A percentile compares a stretch with the other conserved stretches of the same genome.
Conservation (phyloP, 805 yeast species). For the Hagleromyces aurorensis region DNA sequence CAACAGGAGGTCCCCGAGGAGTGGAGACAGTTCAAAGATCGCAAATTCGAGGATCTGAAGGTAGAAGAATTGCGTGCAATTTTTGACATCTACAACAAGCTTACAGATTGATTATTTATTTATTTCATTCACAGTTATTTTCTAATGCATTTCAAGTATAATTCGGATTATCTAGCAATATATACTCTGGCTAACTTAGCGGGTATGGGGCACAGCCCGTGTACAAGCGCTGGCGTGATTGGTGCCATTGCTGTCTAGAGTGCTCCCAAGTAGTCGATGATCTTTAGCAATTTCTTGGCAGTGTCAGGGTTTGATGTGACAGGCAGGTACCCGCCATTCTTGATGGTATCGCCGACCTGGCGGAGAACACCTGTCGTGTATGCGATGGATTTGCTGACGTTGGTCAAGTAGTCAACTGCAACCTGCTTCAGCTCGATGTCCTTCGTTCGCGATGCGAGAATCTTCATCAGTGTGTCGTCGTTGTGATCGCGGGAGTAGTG, state of each 20-base stretch:
- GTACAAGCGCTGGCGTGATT: too few relatives aligned
- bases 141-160: neutral
- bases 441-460: conserved; percentile 45
- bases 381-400: conserved; percentile 24
- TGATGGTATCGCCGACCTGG: conserved; percentile 15
- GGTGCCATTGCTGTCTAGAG: too few relatives aligned
- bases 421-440: conserved; percentile 42
- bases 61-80: conserved; percentile 22
- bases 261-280: conserved; percentile 11
- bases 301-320: conserved; percentile 6
- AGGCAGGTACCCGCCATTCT: conserved; percentile 19
- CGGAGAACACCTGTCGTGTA: conserved; percentile 17
- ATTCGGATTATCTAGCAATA: conserved; percentile 1
- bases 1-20: conserved; percentile 9
- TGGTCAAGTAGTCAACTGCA: conserved; percentile 42
- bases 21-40: conserved; percentile 19
- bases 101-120: conserved; percentile 7
- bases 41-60: conserved; percentile 26
- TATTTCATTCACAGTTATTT: neutral
- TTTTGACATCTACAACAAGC: conserved; percentile 26
- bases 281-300: conserved; percentile 7
- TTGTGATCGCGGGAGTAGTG: conserved; percentile 31
- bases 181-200: conserved; percentile 3
- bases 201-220: conserved; percentile 1
- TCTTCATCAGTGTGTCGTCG: conserved; percentile 36